Evolutionary conservation across 176 grass and related monocot genomes (phyloP).

Genomic region (Ampelocalamus luodianensis): DNA sequence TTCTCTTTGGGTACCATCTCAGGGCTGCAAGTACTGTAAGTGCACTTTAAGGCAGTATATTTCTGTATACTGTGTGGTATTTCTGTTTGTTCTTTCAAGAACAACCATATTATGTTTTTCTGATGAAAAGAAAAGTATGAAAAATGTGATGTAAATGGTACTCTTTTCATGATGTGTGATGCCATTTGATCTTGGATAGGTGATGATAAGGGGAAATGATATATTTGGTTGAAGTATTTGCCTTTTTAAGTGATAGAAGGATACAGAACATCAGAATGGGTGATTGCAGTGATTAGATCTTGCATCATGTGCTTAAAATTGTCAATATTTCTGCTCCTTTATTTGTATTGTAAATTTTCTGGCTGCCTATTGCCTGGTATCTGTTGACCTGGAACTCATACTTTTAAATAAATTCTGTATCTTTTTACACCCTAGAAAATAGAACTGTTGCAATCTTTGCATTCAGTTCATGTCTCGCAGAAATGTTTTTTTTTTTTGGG

Average conservation of each 20-base stretch:
- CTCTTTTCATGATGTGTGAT: background rate
- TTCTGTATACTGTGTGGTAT: background rate
- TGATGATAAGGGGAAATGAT: background rate
- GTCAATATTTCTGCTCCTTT: background rate
- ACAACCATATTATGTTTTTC: background rate
- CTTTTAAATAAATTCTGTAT: background rate
- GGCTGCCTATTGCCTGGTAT: background rate
- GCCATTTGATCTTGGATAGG: background rate
- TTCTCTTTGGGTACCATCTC: slow-evolving; percentile 72
- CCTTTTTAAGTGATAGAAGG: background rate
- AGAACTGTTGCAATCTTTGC: background rate
- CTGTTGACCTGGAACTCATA: background rate
- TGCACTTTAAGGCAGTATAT: slow-evolving; percentile 22
- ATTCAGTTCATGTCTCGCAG: slow-evolving; percentile 6
- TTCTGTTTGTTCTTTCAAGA: slow-evolving; percentile 22
- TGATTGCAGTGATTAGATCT: background rate
- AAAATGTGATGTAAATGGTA: background rate
- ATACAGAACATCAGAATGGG: slow-evolving; percentile 8
- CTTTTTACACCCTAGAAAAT: background rate
- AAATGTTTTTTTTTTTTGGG: background rate
- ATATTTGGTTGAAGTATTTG: background rate
- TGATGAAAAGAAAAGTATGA: slow-evolving; percentile 8
- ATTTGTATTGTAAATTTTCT: slow-evolving; percentile 28
- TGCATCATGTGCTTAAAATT: slow-evolving; percentile 24
- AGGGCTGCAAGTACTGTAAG: slow-evolving; percentile 82